phyloP scores from a whole-genome alignment of 805 yeast genomes.

The Grigorovia yakushimaensis region DNA sequence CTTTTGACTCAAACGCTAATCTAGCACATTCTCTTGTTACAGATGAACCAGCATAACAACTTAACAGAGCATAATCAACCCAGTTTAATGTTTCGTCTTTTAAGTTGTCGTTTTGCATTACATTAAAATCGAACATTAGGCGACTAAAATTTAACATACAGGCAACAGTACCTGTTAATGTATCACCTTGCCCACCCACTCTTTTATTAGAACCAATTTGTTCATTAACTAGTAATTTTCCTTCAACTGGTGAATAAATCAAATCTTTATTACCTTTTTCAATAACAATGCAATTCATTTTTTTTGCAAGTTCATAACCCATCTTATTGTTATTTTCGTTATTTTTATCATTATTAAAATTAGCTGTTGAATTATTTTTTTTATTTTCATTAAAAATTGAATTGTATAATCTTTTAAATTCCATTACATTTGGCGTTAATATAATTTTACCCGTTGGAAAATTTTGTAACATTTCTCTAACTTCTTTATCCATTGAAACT shows the following conservation, averaged over 20 bases:
- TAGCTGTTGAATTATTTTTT: too few relatives aligned
- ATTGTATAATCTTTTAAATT: slow-evolving; percentile 60
- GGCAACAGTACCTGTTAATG: slow-evolving; percentile 77
- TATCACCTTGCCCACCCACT: slow-evolving; percentile 96
- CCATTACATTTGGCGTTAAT: slow-evolving; percentile 84
- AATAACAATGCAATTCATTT: slow-evolving; percentile 30
- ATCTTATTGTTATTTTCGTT: slow-evolving; percentile 23
- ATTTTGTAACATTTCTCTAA: slow-evolving; percentile 32
- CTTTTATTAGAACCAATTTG: slow-evolving; percentile 62
- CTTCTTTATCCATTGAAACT: slow-evolving; percentile 33
- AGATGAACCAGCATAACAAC: slow-evolving; percentile 63
- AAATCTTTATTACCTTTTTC: slow-evolving; percentile 65
- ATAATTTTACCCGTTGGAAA: slow-evolving; percentile 50
- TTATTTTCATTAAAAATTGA: slow-evolving; percentile 24
- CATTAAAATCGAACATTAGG: slow-evolving; percentile 44
- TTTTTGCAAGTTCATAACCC: slow-evolving; percentile 18
- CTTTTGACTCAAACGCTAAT: slow-evolving; percentile 53
- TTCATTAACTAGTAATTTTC: slow-evolving; percentile 31
- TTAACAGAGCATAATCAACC: slow-evolving; percentile 34
- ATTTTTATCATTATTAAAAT: slow-evolving; percentile 1
- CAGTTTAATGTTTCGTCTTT: slow-evolving; percentile 20
- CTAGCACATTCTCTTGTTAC: slow-evolving; percentile 57
- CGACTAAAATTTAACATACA: slow-evolving; percentile 73
- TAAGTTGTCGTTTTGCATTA: slow-evolving; percentile 43
- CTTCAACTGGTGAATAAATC: slow-evolving; percentile 40